These are phyloP conservation scores for Podila epicladia DNA, from an alignment of 192 early-diverging fungal genomes.

Conservation along the genomic window DNA sequence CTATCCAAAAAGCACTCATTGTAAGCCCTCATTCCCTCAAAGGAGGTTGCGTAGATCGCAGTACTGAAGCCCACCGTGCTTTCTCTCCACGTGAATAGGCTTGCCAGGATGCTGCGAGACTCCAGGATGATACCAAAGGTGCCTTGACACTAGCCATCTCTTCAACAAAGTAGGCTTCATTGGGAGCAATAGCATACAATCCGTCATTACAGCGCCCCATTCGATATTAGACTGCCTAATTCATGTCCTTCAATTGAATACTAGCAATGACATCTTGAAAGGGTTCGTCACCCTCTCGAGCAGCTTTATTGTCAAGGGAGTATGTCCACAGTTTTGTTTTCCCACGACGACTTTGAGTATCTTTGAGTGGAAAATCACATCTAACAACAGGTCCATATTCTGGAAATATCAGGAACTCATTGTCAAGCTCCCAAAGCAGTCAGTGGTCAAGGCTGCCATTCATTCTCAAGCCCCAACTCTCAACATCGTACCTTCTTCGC, in stretches of 20 bases:
- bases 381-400: not conserved
- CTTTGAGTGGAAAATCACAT: not conserved
- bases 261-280: constrained; percentile 42
- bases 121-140: constrained; percentile 47
- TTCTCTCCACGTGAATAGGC: constrained; percentile 9
- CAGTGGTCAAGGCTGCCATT: constrained; percentile 37
- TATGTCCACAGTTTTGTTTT: not conserved
- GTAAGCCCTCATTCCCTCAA: not conserved
- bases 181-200: not conserved
- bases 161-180: constrained; percentile 26
- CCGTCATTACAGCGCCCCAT: not conserved
- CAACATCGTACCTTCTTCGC: not conserved
- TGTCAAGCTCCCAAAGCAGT: constrained; percentile 36
- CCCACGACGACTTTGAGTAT: too few relatives aligned
- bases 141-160: constrained; percentile 39
- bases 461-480: constrained; percentile 22
- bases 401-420: constrained; percentile 24
- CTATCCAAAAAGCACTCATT: constrained; percentile 35
- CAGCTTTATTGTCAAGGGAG: constrained; percentile 39
- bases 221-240: not conserved
- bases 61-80: not conserved
- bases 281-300: constrained; percentile 39
- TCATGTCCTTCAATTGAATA: not conserved
- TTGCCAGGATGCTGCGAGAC: constrained; percentile 36
- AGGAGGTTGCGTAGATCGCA: not conserved